Evolutionary conservation across 2,329 filamentous ascomycete genomes (phyloP).

Genomic region (Clarireedia homoeocarpa): DNA sequence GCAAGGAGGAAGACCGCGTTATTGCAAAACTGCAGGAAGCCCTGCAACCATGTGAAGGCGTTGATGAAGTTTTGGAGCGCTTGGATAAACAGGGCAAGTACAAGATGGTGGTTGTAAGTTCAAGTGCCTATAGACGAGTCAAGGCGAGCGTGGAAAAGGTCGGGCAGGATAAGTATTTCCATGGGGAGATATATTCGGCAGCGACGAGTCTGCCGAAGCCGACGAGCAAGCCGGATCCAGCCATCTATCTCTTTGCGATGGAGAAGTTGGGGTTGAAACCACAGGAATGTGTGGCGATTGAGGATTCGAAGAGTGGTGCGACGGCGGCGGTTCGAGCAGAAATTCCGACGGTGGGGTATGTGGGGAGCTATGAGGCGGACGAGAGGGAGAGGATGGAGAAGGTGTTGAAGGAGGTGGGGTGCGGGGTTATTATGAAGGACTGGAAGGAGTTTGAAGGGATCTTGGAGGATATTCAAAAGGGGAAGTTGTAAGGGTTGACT

Average conservation of each 20-base stretch:
- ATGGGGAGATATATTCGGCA: slow-evolving; percentile 72
- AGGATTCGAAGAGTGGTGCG: slow-evolving; percentile 83
- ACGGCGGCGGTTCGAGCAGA: slow-evolving; percentile 68
- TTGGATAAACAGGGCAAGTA: slow-evolving; percentile 57
- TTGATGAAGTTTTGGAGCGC: slow-evolving; percentile 58
- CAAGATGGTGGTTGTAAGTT: slow-evolving; percentile 71
- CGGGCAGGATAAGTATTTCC: slow-evolving; percentile 73
- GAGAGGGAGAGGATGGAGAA: slow-evolving; percentile 50
- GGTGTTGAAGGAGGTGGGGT: slow-evolving; percentile 52
- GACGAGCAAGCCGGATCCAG: slow-evolving; percentile 87
- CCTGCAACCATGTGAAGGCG: slow-evolving; percentile 61
- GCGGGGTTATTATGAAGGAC: slow-evolving; percentile 51
- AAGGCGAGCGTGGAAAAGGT: slow-evolving; percentile 72
- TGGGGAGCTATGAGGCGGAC: slow-evolving; percentile 61
- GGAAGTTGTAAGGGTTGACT: slow-evolving; percentile 9
- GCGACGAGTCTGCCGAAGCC: slow-evolving; percentile 70
- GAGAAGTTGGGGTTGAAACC: slow-evolving; percentile 64
- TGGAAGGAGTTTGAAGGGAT: slow-evolving; percentile 45
- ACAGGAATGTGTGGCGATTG: slow-evolving; percentile 68
- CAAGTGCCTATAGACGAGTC: slow-evolving; percentile 71
- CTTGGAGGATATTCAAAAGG: slow-evolving; percentile 19
- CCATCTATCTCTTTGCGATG: slow-evolving; percentile 76
- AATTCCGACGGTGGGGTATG: slow-evolving; percentile 78
- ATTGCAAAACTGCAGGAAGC: slow-evolving; percentile 69
- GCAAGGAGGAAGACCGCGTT: slow-evolving; percentile 72